Conservation (phyloP, 768 basidiomycete species). For the Panellus pusillus region DNA sequence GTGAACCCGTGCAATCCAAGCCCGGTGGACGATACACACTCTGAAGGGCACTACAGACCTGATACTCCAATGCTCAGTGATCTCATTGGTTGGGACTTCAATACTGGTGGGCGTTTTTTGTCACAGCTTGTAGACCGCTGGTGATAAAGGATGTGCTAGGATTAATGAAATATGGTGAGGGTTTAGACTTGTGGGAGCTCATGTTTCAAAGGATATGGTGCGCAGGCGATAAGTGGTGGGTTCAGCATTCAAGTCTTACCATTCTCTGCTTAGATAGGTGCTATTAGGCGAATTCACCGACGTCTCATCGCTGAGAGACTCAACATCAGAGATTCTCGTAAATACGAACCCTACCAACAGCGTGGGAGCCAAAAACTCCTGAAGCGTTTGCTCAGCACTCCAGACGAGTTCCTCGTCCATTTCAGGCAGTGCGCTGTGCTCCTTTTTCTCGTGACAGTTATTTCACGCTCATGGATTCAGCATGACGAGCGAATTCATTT, state of each 20-base stretch:
- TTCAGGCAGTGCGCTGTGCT: neutral
- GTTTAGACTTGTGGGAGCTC: neutral
- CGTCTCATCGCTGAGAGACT: neutral
- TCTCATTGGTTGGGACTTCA: neutral
- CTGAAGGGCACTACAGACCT: no score
- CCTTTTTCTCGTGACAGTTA: neutral
- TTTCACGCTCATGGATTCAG: neutral
- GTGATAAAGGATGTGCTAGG: no score
- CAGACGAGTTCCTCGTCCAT: neutral
- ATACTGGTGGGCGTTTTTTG: neutral
- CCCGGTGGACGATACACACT: no score
- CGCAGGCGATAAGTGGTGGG: neutral
- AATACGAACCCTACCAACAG: neutral
- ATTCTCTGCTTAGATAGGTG: neutral
- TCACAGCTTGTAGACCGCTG: no score
- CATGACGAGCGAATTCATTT: neutral
- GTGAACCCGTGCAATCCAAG: neutral
- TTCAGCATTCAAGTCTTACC: neutral
- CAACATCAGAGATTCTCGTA: neutral
- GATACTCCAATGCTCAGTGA: neutral
- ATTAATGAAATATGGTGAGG: neutral
- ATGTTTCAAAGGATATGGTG: neutral
- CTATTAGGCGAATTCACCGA: neutral
- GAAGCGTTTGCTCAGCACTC: neutral
- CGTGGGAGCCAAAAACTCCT: neutral